These are phyloP conservation scores for Podospora didyma DNA, from an alignment of 495 filamentous ascomycete genomes.

Conservation along the genomic window DNA sequence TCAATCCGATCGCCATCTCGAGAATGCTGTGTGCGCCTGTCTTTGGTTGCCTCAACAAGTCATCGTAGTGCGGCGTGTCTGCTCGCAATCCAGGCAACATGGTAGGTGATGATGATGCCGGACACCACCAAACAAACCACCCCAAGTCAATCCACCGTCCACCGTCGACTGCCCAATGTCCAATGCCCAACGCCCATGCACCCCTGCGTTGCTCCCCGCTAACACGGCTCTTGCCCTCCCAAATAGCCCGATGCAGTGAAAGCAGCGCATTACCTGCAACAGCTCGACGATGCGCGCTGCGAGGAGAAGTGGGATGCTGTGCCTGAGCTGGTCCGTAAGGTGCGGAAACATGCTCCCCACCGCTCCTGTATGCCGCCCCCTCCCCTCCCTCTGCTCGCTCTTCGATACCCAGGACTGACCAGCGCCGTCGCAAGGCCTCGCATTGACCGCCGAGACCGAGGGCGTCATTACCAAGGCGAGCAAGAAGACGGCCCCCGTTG, in stretches of 20 bases:
- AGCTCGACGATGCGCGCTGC: conserved; percentile 81
- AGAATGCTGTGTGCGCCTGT: conserved; percentile 26
- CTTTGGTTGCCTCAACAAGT: conserved; percentile 18
- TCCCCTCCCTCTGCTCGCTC: conserved; percentile 1
- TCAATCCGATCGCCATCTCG: background rate
- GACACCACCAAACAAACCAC: too few species aligned
- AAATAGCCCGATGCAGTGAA: conserved; percentile 54
- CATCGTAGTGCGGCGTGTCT: conserved; percentile 32
- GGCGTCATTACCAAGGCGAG: conserved; percentile 53
- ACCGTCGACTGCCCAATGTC: too few species aligned
- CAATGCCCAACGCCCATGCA: too few species aligned
- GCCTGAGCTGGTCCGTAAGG: conserved; percentile 85
- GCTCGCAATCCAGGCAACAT: conserved; percentile 24
- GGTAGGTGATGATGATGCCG: conserved; percentile 25
- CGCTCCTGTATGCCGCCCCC: conserved; percentile 63
- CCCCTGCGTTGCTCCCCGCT: background rate
- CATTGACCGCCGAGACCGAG: conserved; percentile 71
- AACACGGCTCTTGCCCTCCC: conserved; percentile 8
- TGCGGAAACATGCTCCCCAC: conserved; percentile 87
- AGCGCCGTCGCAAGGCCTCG: conserved; percentile 53
- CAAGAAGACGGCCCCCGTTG: conserved; percentile 34
- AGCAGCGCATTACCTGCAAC: conserved; percentile 70
- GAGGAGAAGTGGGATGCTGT: conserved; percentile 85
- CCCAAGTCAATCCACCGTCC: background rate
- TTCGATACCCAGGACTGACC: background rate